Evolutionary conservation across 1,284 basidiomycete genomes (phyloP), one percentile per base, ranked within the genome.

Genomic region (Athelia sp.): DNA sequence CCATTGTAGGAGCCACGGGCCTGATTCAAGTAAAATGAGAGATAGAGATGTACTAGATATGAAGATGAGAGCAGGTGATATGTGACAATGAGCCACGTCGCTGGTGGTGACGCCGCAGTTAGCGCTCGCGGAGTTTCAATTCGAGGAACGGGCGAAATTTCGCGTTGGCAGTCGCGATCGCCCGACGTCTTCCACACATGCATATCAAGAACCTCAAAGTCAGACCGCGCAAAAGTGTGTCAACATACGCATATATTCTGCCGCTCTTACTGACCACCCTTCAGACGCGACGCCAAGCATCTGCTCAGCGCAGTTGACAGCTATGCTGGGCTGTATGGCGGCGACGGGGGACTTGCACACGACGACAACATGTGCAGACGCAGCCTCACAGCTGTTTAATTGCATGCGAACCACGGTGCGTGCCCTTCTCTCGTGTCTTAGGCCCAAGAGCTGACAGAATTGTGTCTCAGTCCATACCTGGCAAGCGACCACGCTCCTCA

Each of bases 271-370:
- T 24, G 13, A 19, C 15, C 10, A 49, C 35, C 51, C 45, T 55
- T 43, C 59, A 85, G 82, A 72, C 56, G 63, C 63, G 19, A 68
- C 75, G 43, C 70, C 75, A 42, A 80, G 79, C 45, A 76, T 88
- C 53, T 93, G 92, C 64, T 82, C 82, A 14, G 70, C 81, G 22
- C 87, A 94, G 66, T 77, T 97, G 51, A 76, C 85, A 11, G 71
- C 82, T 47, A 90, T 98, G 84, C 80, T 98, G 34, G 83, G 85
- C 43, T 98, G 94, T 70, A 96, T 92, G 90, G 91, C 93, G n/a
- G 84, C 87, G 15, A 79, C 82, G 2, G 73, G 75, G 26, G 93
- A 97, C 65, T 55, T 89, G 26, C 76, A 79, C 57, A 84, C 82
- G 19, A 71, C 73, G 10, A 73, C 73, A 1, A 58, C 70, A 22